Conservation (phyloP, 192 early-diverging fungal genomes). For the Chytriomyces sp. region DNA sequence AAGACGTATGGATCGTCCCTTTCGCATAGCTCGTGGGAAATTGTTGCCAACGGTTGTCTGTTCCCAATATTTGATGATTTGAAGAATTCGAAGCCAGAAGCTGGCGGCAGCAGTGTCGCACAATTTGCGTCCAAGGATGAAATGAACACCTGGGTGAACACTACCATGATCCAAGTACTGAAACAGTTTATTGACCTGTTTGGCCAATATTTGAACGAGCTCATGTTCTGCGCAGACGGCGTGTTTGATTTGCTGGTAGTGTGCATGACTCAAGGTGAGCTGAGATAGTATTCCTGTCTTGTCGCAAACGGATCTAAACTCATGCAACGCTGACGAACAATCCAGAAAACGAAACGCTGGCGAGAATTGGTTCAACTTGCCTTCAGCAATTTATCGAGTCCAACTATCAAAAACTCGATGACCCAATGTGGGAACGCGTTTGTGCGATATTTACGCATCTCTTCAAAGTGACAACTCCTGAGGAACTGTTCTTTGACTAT, state of each 20-base stretch:
- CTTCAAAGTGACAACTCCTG: constrained; percentile 82
- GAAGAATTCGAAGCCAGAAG: constrained; percentile 54
- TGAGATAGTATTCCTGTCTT: not conserved
- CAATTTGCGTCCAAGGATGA: constrained; percentile 84
- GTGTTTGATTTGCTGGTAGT: constrained; percentile 79
- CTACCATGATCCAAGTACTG: constrained; percentile 91
- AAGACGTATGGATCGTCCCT: constrained; percentile 78
- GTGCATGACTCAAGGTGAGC: constrained; percentile 84
- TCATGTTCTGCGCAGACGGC: constrained; percentile 75
- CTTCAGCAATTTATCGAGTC: constrained; percentile 85
- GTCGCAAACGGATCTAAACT: not conserved
- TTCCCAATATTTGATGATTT: constrained; percentile 92
- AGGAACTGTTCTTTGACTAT: constrained; percentile 69
- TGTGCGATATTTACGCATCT: constrained; percentile 72
- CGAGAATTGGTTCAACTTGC: constrained; percentile 87
- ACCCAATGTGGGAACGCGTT: constrained; percentile 73
- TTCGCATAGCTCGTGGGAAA: constrained; percentile 79
- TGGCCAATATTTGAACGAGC: constrained; percentile 74
- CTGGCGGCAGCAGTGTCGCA: constrained; percentile 37
- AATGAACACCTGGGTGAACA: constrained; percentile 90
- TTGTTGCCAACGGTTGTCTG: constrained; percentile 79
- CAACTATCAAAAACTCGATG: constrained; percentile 77
- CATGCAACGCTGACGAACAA: not conserved
- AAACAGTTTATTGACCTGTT: constrained; percentile 87
- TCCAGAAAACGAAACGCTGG: constrained; percentile 84